Evolutionary conservation across 2,329 filamentous ascomycete genomes (phyloP).

Genomic region (Nigrospora osmanthi): DNA sequence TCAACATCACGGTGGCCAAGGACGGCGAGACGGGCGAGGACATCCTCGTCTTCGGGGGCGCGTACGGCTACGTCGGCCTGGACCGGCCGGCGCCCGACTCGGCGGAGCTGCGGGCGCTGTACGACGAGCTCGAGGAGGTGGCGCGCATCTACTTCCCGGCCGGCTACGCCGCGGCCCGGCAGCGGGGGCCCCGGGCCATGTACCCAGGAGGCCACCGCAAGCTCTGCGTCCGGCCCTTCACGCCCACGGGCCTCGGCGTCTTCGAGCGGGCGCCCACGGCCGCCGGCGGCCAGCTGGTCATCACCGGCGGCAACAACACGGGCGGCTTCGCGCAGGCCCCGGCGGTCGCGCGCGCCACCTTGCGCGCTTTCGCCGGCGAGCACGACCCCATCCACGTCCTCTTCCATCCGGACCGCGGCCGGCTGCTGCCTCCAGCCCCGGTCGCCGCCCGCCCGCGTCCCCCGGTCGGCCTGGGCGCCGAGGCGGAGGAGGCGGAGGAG

Average conservation of each 20-base stretch:
- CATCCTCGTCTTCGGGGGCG: constrained; percentile 5
- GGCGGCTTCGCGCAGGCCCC: constrained; percentile 3
- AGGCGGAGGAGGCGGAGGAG: no score
- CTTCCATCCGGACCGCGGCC: background rate
- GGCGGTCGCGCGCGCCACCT: background rate
- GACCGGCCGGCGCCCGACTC: constrained; percentile 3
- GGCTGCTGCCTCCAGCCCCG: no score
- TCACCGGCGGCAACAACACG: background rate
- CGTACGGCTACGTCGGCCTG: constrained; percentile 5
- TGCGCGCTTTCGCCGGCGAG: background rate
- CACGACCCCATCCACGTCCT: background rate
- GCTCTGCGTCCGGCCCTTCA: background rate
- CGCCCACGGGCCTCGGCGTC: background rate
- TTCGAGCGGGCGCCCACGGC: background rate
- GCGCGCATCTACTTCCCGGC: background rate
- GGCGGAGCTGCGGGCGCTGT: constrained; percentile 2
- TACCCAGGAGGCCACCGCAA: background rate
- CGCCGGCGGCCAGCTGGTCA: background rate
- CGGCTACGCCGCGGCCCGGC: background rate
- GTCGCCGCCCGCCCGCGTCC: no score
- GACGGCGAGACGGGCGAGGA: constrained; percentile 3
- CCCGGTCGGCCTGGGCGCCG: no score
- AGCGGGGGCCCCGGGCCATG: background rate
- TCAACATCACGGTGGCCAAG: constrained; percentile 4
- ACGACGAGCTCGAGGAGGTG: background rate